A percentile compares a stretch with the other conserved stretches of the same genome.
phyloP scores from a whole-genome alignment of 192 early-diverging fungal genomes.

The Obelidium mucronatum region DNA sequence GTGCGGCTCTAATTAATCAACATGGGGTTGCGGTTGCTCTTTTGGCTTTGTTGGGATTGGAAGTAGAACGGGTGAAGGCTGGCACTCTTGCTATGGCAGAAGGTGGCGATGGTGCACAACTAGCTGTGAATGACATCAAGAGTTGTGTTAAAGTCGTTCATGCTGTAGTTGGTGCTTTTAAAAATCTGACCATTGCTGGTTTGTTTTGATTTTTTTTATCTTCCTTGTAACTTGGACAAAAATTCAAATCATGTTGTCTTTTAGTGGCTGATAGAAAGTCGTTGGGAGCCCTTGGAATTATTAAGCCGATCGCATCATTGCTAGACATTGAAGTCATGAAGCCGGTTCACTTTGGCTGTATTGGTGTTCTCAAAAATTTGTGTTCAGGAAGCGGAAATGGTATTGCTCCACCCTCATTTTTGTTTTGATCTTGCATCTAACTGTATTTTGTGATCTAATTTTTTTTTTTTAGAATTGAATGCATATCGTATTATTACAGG shows the following conservation, averaged over 20 bases:
- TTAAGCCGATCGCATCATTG: conserved; percentile 40
- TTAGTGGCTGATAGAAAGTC: conserved; percentile 43
- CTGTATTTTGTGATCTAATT: neutral
- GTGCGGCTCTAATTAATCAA: conserved; percentile 39
- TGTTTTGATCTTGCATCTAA: neutral
- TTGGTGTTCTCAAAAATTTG: conserved; percentile 60
- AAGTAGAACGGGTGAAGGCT: conserved; percentile 40
- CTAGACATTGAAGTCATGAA: conserved; percentile 51
- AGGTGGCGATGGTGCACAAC: neutral
- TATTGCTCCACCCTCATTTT: conserved; percentile 5
- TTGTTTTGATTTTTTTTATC: conserved; percentile 8
- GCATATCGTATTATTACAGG: conserved; percentile 58
- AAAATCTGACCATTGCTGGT: conserved; percentile 60
- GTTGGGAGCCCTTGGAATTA: conserved; percentile 49
- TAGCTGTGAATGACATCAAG: conserved; percentile 41
- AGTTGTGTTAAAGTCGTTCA: conserved; percentile 58
- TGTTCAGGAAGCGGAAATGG: conserved; percentile 53
- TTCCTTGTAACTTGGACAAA: too few species aligned
- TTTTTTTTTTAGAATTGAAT: conserved; percentile 47
- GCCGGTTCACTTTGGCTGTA: conserved; percentile 50
- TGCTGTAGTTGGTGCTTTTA: conserved; percentile 60
- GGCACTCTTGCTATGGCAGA: neutral
- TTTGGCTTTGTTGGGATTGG: conserved; percentile 45
- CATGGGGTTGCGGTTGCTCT: conserved; percentile 44
- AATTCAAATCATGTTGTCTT: too few species aligned